phyloP scores from a whole-genome alignment of 1,284 basidiomycete species.

The Melampsora larici-populina region DNA sequence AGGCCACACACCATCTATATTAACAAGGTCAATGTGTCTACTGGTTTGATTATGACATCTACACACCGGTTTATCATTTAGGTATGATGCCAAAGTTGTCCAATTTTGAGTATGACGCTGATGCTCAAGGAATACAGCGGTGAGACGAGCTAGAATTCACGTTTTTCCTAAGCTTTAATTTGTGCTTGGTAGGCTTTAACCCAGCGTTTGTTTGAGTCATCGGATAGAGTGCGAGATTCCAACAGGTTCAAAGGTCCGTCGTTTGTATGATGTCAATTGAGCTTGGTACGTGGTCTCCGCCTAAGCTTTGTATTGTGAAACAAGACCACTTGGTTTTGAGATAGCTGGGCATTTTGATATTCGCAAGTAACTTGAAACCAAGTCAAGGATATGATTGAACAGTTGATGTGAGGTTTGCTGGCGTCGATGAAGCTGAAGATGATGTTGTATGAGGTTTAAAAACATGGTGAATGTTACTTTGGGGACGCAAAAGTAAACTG shows the following conservation, averaged over 20 bases:
- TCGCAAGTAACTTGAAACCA: no score
- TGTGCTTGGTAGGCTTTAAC: neutral
- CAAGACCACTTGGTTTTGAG: neutral
- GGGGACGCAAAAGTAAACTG: no score
- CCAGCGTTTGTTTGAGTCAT: neutral
- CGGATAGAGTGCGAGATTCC: neutral
- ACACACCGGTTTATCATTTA: neutral
- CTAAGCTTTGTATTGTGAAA: neutral
- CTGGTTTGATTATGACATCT: neutral
- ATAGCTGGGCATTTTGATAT: neutral
- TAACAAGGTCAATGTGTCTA: neutral
- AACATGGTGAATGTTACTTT: no score
- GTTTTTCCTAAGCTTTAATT: neutral
- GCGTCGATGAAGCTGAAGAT: no score
- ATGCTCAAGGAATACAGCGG: neutral
- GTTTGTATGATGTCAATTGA: neutral
- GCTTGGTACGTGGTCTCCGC: neutral
- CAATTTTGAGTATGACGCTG: constrained; percentile 2
- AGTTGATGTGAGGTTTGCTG: no score
- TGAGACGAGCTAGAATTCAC: neutral
- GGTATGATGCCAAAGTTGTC: neutral
- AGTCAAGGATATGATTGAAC: no score
- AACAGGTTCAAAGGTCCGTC: neutral
- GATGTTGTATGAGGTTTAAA: no score
- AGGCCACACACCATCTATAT: neutral